phyloP scores from a whole-genome alignment of 192 early-diverging fungal genomes.

The Anaeromyces robustus region DNA sequence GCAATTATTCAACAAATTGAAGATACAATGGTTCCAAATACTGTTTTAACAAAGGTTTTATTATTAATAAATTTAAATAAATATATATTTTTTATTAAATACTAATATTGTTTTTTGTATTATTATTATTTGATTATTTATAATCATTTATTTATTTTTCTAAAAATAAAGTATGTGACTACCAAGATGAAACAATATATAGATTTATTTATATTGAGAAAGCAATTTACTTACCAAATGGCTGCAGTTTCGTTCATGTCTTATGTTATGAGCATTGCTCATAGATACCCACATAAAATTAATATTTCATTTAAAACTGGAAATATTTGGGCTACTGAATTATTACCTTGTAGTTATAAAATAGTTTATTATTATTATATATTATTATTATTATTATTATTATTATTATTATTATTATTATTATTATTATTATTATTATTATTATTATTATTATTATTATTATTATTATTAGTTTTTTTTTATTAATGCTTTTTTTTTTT shows the following conservation, averaged over 20 bases:
- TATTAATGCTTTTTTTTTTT: background rate
- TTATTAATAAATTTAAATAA: background rate
- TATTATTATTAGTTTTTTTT: background rate
- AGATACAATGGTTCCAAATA: constrained; percentile 66
- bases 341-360: constrained; percentile 49
- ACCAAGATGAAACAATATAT: constrained; percentile 55
- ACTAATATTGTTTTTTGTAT: no score
- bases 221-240: constrained; percentile 84
- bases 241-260: constrained; percentile 82
- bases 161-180: constrained; percentile 43
- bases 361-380: no score
- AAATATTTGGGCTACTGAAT: constrained; percentile 72
- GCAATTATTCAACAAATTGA: constrained; percentile 81
- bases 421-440: background rate
- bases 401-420: no score
- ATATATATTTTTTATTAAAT: background rate
- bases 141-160: background rate
- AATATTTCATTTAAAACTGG: constrained; percentile 70
- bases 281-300: constrained; percentile 77
- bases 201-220: constrained; percentile 87
- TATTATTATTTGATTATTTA: no score
- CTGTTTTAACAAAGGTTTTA: constrained; percentile 59
- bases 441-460: background rate
- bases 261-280: constrained; percentile 74
- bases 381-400: no score